Evolutionary conservation across 257 asterid genomes (phyloP), one percentile per base, ranked within the genome.

Genomic region (Nyctanthes arbortristis): DNA sequence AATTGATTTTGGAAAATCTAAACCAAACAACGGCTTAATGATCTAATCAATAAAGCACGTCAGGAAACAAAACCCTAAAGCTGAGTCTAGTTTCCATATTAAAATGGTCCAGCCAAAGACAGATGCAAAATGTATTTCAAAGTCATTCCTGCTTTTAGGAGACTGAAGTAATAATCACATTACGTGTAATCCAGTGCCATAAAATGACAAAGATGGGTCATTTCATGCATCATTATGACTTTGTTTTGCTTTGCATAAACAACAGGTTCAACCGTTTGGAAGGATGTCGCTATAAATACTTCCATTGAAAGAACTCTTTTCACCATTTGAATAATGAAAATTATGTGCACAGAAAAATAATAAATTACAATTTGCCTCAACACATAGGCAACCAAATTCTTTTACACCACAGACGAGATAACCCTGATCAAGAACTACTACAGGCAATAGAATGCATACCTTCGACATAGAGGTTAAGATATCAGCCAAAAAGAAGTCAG

Each of bases 401-500:
- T 16, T 3, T 29, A 52, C 4, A 66, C 9, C 25, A 18, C 35
- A 55, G 13, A 66, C 57, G 28, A 56, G n/a, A n/a, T n/a, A n/a
- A n/a, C n/a, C 49, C 43, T 56, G 34, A 67, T 36, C 64, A 63
- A 56, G 47, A 63, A 57, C 61, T 61, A 63, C 13, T 49, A 60
- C 56, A 65, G 13, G 76, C 65, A 64, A 65, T 31, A 66, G 43
- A 68, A 69, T 72, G 73, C 85, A 72, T 80, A 94, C 99, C 99
- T 94, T 94, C 55, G 99, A 89, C 99, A 94, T 94, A 24, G 99
- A 91, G 67, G 99, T 94, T 43, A 91, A 81, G 80, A 92, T 92
- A 87, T 91, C 98, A 25, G 98, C 99, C 83, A 94, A 68, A 79
- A 92, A 94, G 87, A 94, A 94, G 78, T 94, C 99, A 66, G 97